These are phyloP conservation scores for Daldinia grandis DNA, from an alignment of 495 filamentous ascomycete species.

Conservation along the genomic window DNA sequence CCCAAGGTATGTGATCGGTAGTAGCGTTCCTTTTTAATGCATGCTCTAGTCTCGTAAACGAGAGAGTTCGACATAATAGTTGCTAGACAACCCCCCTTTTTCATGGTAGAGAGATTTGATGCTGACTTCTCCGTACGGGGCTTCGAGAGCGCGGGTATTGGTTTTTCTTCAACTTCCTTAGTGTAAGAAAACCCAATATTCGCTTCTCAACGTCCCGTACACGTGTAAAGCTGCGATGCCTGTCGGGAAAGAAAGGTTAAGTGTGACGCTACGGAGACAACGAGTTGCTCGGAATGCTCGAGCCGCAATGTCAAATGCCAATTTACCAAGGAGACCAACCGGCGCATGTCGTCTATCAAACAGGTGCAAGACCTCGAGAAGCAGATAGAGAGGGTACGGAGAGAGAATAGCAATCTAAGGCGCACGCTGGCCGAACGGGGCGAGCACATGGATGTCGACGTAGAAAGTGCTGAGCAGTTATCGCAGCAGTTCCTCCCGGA, in stretches of 20 bases:
- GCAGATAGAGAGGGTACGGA: constrained; percentile 77
- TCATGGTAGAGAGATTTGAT: constrained; percentile 18
- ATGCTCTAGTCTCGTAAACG: neutral
- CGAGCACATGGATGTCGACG: constrained; percentile 69
- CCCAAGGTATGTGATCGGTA: constrained; percentile 57
- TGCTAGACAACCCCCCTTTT: neutral
- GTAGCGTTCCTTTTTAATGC: neutral
- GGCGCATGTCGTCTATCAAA: constrained; percentile 99
- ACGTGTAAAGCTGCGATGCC: constrained; percentile 81
- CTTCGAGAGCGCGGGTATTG: constrained; percentile 27
- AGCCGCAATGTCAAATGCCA: constrained; percentile 96
- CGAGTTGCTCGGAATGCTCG: constrained; percentile 95
- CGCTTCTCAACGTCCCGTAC: constrained; percentile 34
- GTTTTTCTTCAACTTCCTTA: constrained; percentile 1
- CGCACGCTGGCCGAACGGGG: constrained; percentile 63
- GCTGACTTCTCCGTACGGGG: constrained; percentile 41
- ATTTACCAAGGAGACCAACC: constrained; percentile 98
- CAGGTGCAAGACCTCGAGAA: constrained; percentile 98
- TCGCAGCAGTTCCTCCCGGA: constrained; percentile 73
- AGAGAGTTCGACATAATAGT: neutral
- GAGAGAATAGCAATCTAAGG: constrained; percentile 75
- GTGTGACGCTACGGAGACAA: constrained; percentile 96
- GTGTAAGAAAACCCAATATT: constrained; percentile 12
- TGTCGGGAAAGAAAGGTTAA: constrained; percentile 98
- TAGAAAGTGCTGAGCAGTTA: constrained; percentile 62